Evolutionary conservation across 2,329 filamentous ascomycete species (phyloP).

Genomic region (Colletotrichum abscissum): DNA sequence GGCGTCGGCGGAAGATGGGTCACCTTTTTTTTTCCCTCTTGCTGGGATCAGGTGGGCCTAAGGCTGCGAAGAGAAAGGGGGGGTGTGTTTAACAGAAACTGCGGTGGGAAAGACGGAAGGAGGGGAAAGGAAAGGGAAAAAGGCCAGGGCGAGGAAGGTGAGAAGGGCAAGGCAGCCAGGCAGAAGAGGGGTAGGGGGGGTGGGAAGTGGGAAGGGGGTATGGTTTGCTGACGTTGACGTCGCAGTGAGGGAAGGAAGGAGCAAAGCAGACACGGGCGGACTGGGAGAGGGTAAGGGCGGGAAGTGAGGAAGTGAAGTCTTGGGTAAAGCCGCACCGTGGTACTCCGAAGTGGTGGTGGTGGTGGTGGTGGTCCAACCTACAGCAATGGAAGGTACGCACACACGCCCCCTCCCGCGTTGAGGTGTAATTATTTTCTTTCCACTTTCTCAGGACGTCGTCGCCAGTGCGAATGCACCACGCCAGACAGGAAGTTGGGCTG

Average conservation of each 20-base stretch:
- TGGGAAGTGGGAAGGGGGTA: background rate
- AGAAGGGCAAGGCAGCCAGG: background rate
- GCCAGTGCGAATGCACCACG: background rate
- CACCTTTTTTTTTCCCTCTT: constrained; percentile 7
- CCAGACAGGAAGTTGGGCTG: background rate
- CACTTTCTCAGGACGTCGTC: constrained; percentile 11
- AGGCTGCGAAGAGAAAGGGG: background rate
- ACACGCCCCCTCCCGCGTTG: constrained; percentile 3
- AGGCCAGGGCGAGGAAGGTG: constrained; percentile 1
- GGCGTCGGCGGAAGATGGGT: constrained; percentile 31
- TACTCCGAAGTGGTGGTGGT: no score
- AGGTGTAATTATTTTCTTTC: background rate
- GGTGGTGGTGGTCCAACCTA: background rate
- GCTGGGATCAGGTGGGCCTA: constrained; percentile 27
- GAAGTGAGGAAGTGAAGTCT: background rate
- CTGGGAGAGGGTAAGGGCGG: background rate
- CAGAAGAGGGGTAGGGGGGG: background rate
- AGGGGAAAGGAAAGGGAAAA: constrained; percentile 3
- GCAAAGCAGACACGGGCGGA: background rate
- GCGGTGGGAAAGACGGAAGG: background rate
- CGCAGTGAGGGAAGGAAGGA: constrained; percentile 22
- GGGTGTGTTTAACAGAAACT: constrained; percentile 8
- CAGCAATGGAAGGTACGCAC: constrained; percentile 1
- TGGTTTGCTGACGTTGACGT: constrained; percentile 30
- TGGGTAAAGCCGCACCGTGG: background rate